Base-by-base conservation (phyloP, 78 protist species). In the Goniomonas avonlea region DNA sequence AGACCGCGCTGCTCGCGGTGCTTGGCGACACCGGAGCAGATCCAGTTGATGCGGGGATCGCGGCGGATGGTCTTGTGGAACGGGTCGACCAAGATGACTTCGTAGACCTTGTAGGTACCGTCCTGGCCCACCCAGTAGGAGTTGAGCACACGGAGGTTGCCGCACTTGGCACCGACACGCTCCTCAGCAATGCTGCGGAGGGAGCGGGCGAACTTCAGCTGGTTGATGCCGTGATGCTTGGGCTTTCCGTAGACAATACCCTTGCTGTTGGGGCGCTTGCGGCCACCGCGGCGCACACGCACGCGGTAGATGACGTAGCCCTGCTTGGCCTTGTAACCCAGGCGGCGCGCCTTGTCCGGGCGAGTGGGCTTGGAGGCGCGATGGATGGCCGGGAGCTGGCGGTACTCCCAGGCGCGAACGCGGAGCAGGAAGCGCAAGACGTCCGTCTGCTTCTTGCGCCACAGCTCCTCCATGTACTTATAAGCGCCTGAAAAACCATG, bases 11-110 rank as follows among this genome's bases (percentile, higher is more conserved):
- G 81, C 82, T 88, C 93, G 68, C 99, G 89, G 87, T 90, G 95
- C 87, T 94, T 96, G 91, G 88, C 92, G 69, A 79, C 89, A 63
- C 96, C 82, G 56, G 73, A 56, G 88, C 79, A 61, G 87, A 96
- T 94, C 99, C 99, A 98, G 98, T 95, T 93, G 92, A 92, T 90
- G 73, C 94, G 82, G 47, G 99, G 95, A 80, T 98, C 99, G 82
- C 73, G 40, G 87, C 98, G 93, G 95, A 96, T 90, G 53, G 94
- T 94, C 77, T 45, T 60, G 93, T 97, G 98, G 34, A 41, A 23
- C 71, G 97, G 94, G 89, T 98, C 99, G 39, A 98, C 96, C 38
- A 90, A 48, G 86, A 98, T 96, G 85, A 96, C 98, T 87, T 98
- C 99, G 82, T 66, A 98, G 90, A 71, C 96, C 86, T 94, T 96